Evolutionary conservation across 2,329 filamentous ascomycete genomes (phyloP).

Genomic region (Cladosporium sp.): DNA sequence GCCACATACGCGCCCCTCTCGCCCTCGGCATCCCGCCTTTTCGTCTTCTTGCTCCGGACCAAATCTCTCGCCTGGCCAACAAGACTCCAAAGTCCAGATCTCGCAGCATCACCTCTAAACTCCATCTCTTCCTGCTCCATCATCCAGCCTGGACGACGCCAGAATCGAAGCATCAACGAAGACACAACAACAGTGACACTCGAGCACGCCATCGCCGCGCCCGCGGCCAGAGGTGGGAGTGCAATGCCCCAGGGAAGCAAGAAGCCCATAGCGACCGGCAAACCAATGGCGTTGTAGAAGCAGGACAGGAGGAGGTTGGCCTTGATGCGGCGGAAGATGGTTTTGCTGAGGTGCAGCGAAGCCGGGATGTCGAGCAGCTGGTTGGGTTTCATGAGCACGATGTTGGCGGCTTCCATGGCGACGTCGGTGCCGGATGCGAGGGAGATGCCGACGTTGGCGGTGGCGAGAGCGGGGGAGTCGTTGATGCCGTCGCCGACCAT

Average conservation of each 20-base stretch:
- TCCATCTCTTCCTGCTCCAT: constrained; percentile 29
- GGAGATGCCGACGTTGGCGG: constrained; percentile 89
- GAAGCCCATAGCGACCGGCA: constrained; percentile 96
- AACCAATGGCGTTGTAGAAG: constrained; percentile 84
- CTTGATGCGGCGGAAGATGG: constrained; percentile 91
- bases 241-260: constrained; percentile 87
- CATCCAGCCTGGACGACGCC: constrained; percentile 86
- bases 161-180: constrained; percentile 81
- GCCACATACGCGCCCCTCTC: constrained; percentile 49
- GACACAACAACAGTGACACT: constrained; percentile 88
- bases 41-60: constrained; percentile 34
- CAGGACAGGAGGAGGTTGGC: constrained; percentile 91
- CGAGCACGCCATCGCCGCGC: constrained; percentile 88
- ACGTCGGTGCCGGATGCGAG: constrained; percentile 93
- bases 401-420: constrained; percentile 93
- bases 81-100: constrained; percentile 20
- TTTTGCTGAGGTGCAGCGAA: constrained; percentile 75
- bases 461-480: constrained; percentile 91
- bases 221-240: constrained; percentile 91
- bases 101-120: constrained; percentile 10
- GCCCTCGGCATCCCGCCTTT: constrained; percentile 40
- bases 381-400: constrained; percentile 91
- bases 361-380: constrained; percentile 93
- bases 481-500: constrained; percentile 99
- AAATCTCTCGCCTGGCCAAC: constrained; percentile 26